A percentile compares a stretch with the other conserved stretches of the same genome.
phyloP scores from a whole-genome alignment of 2,329 filamentous ascomycete species.

The Colletotrichum chrysophilum region DNA sequence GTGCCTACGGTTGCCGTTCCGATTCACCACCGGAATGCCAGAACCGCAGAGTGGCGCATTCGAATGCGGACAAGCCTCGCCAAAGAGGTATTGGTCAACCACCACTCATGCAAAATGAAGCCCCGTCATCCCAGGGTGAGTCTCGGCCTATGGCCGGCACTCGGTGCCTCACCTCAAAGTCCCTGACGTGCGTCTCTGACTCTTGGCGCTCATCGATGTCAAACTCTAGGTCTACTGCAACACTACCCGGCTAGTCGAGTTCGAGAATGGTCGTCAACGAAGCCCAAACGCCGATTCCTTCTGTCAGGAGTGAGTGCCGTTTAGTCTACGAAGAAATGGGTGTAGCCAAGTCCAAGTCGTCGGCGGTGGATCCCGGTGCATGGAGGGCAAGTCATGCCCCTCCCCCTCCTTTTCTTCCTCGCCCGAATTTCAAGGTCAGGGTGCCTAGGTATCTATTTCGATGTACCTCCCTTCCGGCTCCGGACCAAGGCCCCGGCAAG shows the following conservation, averaged over 20 bases:
- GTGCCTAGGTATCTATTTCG: background rate
- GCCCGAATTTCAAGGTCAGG: background rate
- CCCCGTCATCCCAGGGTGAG: background rate
- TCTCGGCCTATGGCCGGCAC: background rate
- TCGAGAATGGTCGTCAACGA: background rate
- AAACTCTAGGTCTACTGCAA: background rate
- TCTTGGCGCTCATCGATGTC: background rate
- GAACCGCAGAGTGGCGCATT: background rate
- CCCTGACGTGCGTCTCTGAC: background rate
- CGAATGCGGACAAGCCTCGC: background rate
- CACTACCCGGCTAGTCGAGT: background rate
- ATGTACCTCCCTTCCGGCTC: background rate
- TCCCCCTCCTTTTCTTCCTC: constrained; percentile 23
- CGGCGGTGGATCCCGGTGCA: constrained; percentile 7
- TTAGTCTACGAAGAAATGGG: background rate
- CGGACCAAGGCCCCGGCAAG: constrained; percentile 1
- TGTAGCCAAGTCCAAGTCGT: background rate
- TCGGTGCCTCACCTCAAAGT: background rate
- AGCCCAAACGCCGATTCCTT: background rate
- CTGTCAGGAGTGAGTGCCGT: background rate
- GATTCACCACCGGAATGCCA: background rate
- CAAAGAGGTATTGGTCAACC: background rate
- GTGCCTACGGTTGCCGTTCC: constrained; percentile 2
- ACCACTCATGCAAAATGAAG: background rate
- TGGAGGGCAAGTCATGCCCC: constrained; percentile 31